phyloP scores from a whole-genome alignment of 495 filamentous ascomycete species.

The Penicillium longicatenatum region DNA sequence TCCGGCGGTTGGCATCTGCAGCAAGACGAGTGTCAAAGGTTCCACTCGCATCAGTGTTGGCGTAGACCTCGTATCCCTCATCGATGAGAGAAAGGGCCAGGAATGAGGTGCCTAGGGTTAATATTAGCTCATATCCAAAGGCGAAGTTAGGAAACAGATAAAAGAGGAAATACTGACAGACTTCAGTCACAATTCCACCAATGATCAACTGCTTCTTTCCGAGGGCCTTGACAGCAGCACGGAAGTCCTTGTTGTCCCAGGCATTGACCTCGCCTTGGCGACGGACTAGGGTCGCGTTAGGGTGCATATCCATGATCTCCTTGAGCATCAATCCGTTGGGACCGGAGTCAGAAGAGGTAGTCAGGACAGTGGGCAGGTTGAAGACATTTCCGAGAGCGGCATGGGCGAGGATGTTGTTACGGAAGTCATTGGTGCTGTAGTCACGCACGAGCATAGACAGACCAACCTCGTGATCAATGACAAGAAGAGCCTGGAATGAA shows the following conservation, averaged over 20 bases:
- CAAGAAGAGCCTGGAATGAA: conserved; percentile 59
- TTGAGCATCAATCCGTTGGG: conserved; percentile 69
- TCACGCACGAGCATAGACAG: conserved; percentile 67
- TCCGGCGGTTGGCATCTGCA: conserved; percentile 63
- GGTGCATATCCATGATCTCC: conserved; percentile 70
- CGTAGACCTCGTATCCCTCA: conserved; percentile 74
- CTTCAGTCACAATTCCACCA: conserved; percentile 74
- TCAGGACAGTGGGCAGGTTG: conserved; percentile 68
- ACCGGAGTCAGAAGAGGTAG: conserved; percentile 62
- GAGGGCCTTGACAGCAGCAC: conserved; percentile 62
- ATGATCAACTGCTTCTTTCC: conserved; percentile 73
- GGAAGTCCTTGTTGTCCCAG: conserved; percentile 77
- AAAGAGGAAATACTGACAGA: no score
- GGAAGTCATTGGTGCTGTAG: conserved; percentile 61
- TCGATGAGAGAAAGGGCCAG: conserved; percentile 68
- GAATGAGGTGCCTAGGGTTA: conserved; percentile 75
- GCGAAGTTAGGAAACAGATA: no score
- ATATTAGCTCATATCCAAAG: no score
- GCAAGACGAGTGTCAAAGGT: conserved; percentile 58
- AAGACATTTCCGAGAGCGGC: conserved; percentile 69
- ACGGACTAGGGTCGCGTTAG: conserved; percentile 63
- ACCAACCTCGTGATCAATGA: conserved; percentile 74
- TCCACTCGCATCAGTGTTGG: conserved; percentile 73
- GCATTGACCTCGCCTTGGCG: conserved; percentile 78
- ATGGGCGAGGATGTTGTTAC: conserved; percentile 69